A percentile compares a stretch with the other conserved stretches of the same genome.
These are phyloP conservation scores for Aristolochia contorta DNA, from an alignment of 164 flowering plant species.

Conservation along the genomic window DNA sequence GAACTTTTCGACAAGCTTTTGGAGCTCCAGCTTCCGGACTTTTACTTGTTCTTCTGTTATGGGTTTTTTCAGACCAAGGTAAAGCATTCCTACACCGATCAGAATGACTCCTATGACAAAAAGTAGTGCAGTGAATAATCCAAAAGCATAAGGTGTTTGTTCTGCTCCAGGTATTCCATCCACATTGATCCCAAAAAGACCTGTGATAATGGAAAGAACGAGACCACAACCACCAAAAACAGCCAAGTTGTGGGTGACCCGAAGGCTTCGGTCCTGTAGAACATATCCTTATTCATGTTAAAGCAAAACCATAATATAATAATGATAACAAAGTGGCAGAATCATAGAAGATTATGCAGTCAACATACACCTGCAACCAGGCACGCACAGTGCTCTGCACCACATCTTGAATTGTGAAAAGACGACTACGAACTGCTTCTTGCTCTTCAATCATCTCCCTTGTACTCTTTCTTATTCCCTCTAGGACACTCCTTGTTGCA, in stretches of 20 bases:
- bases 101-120: slow-evolving; percentile 46
- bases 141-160: slow-evolving; percentile 80
- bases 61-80: slow-evolving; percentile 67
- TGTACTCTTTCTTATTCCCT: slow-evolving; percentile 69
- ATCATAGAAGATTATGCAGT: not conserved
- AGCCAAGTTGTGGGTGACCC: slow-evolving; percentile 73
- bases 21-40: slow-evolving; percentile 71
- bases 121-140: slow-evolving; percentile 52
- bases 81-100: slow-evolving; percentile 50
- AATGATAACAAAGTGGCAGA: too few relatives aligned
- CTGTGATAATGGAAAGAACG: slow-evolving; percentile 76
- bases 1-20: slow-evolving; percentile 75
- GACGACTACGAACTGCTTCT: slow-evolving; percentile 94
- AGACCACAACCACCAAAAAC: slow-evolving; percentile 94
- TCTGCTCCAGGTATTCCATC: slow-evolving; percentile 87
- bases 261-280: slow-evolving; percentile 78
- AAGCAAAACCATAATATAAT: not conserved
- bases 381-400: slow-evolving; percentile 91
- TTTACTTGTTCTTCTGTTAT: slow-evolving; percentile 53
- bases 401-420: slow-evolving; percentile 97
- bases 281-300: not conserved
- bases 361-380: slow-evolving; percentile 70
- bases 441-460: slow-evolving; percentile 97
- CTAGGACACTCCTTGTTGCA: slow-evolving; percentile 43
- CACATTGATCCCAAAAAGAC: slow-evolving; percentile 89